Percentiles rank a stretch among this genome's conserved stretches.
Conservation (phyloP, 148 eudicot genomes). For the Camellia japonica region DNA sequence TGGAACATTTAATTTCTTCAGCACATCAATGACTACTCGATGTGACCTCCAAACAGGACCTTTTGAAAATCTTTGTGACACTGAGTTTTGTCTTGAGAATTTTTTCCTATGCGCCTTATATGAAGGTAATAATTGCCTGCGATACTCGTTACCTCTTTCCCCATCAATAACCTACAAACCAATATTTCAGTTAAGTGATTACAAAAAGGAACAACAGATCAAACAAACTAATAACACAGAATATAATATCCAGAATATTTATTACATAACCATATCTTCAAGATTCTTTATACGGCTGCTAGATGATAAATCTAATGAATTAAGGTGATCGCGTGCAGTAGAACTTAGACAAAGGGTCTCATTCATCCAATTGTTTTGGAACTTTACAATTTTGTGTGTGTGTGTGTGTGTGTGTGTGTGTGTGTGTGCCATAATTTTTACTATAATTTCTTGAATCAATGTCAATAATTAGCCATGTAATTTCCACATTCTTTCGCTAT, state of each 20-base stretch:
- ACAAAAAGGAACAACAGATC: background rate
- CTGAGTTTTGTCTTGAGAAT: constrained; percentile 30
- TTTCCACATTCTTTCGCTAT: background rate
- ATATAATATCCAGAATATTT: background rate
- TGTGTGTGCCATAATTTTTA: too few species aligned
- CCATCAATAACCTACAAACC: constrained; percentile 78
- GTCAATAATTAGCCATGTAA: too few species aligned
- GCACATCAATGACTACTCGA: constrained; percentile 47
- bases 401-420: background rate
- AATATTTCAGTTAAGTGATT: constrained; percentile 1
- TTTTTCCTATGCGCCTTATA: constrained; percentile 80
- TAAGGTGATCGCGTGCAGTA: background rate
- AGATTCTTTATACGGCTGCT: background rate
- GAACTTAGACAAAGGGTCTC: background rate
- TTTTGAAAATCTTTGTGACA: constrained; percentile 25
- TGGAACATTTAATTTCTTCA: constrained; percentile 67
- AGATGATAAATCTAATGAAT: background rate
- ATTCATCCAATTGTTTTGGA: background rate
- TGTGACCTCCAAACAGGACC: constrained; percentile 51
- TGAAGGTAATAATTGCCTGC: constrained; percentile 74
- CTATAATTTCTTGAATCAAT: too few species aligned
- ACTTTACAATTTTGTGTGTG: background rate
- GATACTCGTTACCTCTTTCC: constrained; percentile 72
- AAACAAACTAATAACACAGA: background rate
- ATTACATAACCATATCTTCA: background rate